Evolutionary conservation across 257 asterid species (phyloP).

Genomic region (Buddleja alternifolia): DNA sequence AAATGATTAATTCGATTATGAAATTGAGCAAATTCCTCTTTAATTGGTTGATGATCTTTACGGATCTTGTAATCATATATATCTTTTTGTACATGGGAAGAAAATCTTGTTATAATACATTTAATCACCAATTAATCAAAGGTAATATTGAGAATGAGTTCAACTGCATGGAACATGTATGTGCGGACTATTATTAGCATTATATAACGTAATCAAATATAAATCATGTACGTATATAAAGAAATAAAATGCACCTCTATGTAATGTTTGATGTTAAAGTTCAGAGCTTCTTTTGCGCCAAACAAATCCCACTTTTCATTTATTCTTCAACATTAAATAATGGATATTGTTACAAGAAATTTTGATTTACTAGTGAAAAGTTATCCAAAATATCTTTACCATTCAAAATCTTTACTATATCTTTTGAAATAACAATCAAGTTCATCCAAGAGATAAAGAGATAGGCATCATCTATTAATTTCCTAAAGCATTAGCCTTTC

Average conservation of each 20-base stretch:
- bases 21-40: neutral
- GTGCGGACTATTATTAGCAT: neutral
- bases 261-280: neutral
- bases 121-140: neutral
- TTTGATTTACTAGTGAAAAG: neutral
- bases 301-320: neutral
- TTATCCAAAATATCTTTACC: no score
- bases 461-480: neutral
- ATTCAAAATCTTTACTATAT: neutral
- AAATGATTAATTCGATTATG: neutral
- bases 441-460: neutral
- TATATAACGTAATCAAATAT: constrained; percentile 11
- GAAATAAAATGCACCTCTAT: neutral
- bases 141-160: neutral
- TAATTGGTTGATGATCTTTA: neutral
- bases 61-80: neutral
- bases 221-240: neutral
- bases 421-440: neutral
- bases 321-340: neutral
- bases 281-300: neutral
- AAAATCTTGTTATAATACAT: neutral
- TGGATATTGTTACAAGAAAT: neutral
- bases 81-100: neutral
- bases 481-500: neutral
- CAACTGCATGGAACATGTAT: neutral